Base-by-base conservation (phyloP, 768 basidiomycete genomes). In the Mycena vulgaris region DNA sequence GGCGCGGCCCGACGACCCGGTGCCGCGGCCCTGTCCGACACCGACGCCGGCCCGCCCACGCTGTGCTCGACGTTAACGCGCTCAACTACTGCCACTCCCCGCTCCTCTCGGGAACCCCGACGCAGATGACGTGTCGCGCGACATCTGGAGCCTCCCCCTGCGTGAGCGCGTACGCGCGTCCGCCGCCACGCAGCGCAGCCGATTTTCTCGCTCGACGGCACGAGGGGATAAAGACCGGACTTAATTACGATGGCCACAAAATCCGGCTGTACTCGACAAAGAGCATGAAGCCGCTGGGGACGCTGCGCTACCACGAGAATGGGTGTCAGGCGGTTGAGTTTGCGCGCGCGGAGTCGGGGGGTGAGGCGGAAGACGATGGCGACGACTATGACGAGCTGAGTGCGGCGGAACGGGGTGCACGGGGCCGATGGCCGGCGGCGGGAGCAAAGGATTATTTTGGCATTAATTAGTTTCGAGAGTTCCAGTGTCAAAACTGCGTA, bases 61-160 rank as follows among this genome's bases (percentile, higher is more conserved):
- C 78, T 94, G 5, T 77, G 81, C 81, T 99, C 78, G 94, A 96
- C 75, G 91, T 97, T 68, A 99, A 99, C 77, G 92, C 97, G 2
- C 85, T 99, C 63, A 98, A 97, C 76, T 98, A 93, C 78, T 99
- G 97, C 80, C 90, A 93, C 2, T 96, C 98, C 80, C 93, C 94
- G 9, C 83, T 98, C 3, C 77, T 93, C 40, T 79, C 75, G 35
- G 42, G 35, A 61, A 11, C 69, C 74, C 35, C 47, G 53, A 35
- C 37, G 55, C 30, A 16, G 45, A 64, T 53, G 68, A 75, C 74
- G 91, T 89, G 1, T 98, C 30, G 95, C 95, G 0, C 14, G 97
- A 99, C 77, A 83, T 99, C 17, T 99, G 97, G 91, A 82, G 86
- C 13, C 78, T 98, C 11, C 95, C 96, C 0, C 83, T 86, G 1